Base-by-base conservation (phyloP, 805 yeast genomes). In the Hanseniaspora lachancei region DNA sequence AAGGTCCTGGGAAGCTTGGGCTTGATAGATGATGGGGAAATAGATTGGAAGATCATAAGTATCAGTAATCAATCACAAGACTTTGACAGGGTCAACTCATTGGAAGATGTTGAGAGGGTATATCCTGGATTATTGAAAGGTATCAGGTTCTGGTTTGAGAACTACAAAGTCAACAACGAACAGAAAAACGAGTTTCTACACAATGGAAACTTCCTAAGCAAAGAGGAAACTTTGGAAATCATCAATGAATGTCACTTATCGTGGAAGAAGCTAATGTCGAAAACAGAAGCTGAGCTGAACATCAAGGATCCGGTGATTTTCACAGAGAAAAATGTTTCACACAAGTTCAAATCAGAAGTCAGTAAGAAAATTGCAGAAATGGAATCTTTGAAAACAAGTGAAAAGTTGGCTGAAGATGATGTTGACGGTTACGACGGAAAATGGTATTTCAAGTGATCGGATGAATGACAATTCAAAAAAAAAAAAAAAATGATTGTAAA, bases 11-110 rank as follows among this genome's bases (percentile, higher is more conserved):
- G 93, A 54, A 82, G 85, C 44, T 71, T 86, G 71, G 93, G 89
- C 5, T 72, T 86, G 63, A 80, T 86, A 58, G 95, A 86, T 64
- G 97, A 89, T 70, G 97, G 96, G 62, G 98, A 93, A 73, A 77
- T 95, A 57, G 98, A 91, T 73, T 91, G 97, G 97, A 87, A 87
- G 70, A 74, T 87, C 35, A 78, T 87, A 57, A 87, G 77, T 20
- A 83, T 87, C 57, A 82, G 83, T 63, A 71, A 74, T 34, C 71
- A 75, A 54, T 95, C 86, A 66, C 83, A 86, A 47, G 65, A 83
- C 64, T 82, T 87, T 24, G 57, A 72, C 6, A 72, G 78, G 60
- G 66, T 87, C 57, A 73, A 81, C 63, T 81, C 77, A 65, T 74
- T 87, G 47, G 72, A 74, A 58, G 95, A 86, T 68, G 86, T 87